Evolutionary conservation across 306 rosid species (phyloP), one percentile per base, ranked within the genome.

Genomic region (Pueraria montana): DNA sequence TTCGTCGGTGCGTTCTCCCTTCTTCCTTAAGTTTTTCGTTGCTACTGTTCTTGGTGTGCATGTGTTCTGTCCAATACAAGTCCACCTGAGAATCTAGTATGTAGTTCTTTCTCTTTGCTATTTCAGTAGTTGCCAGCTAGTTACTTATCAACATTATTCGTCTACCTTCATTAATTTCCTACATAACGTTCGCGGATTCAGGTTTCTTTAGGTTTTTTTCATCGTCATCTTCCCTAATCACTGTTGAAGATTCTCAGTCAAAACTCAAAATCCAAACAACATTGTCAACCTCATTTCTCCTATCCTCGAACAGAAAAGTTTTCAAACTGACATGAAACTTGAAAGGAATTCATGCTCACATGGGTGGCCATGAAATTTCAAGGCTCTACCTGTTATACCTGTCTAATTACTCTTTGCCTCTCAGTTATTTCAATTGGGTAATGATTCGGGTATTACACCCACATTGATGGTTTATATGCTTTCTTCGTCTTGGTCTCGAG

Each of bases 321-420:
- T 30, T 62, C 18, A 2, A 62, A 27, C 20, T 26, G 18, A 27
- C 10, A 61, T 34, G 32, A 30, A 2, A 30, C n/a, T 27, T 91
- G 64, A 90, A 88, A 82, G 74, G 17, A 62, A 84, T 95, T 74
- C 88, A 91, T 82, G 91, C 91, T 7, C 89, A 89, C 79, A 36
- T 91, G 87, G 93, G 92, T 56, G 14, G 83, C 79, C 81, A 18
- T 32, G 89, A 91, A 75, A 80, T 93, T 78, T 93, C 98, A 5
- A 93, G 89, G 88, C 83, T 95, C 80, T 84, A 91, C 63, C 85
- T 93, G 72, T 87, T 95, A 77, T 89, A 80, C 80, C 98, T 93
- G 43, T 93, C 97, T 66, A 89, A 91, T 86, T 45, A 74, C 87
- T 79, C 86, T 52, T 87, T 92, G 1, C 97, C 97, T 80, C 89